Base-by-base conservation (phyloP, 2,329 filamentous ascomycete genomes). In the Colletotrichum magnum region DNA sequence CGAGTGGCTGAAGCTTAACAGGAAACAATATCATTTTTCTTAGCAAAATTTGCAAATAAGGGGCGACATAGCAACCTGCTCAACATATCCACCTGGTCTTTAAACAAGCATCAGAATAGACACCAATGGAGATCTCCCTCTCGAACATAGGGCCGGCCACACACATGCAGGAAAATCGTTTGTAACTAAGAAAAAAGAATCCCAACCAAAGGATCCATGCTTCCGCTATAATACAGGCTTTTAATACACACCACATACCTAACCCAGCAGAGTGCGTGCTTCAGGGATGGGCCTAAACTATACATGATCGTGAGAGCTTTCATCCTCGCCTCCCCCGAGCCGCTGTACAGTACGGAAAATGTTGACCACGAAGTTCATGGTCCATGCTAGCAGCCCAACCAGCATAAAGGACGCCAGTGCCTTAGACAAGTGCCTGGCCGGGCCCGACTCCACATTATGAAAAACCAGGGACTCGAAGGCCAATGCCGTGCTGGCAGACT, bases 401-500 rank as follows among this genome's bases (percentile, higher is more conserved):
- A 97, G 84, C 74, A 97, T 86, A 61, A 97, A 92, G 7, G 89
- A 91, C 50, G 93, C 92, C 71, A 98, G 82, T 4, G 92, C 92
- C 77, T 90, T 90, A 73, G 85, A 86, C 59, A 87, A 75, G 45
- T 92, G 89, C 39, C 71, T 68, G 3, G 58, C 64, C 10, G 54
- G 57, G 41, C 64, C 68, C 36, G 57, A 45, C 26, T 76, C 75
- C 10, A 79, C 72, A 59, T 82, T 80, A 76, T 86, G 80, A 77
- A 88, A 86, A 78, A 94, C 91, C 62, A 98, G 84, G 9, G 94
- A 92, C 77, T 94, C 93, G 78, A 98, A 97, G 2, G 95, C 95
- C 72, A 99, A 84, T 48, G 94, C 93, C 28, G 97, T 88, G 81
- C 97, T 98, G 59, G 95, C 94, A 4, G 95, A 94, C 79, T 97